Percentiles rank a stretch among this genome's conserved stretches.
Evolutionary conservation across 306 rosid species (phyloP).

Genomic region (Albizia julibrissin): DNA sequence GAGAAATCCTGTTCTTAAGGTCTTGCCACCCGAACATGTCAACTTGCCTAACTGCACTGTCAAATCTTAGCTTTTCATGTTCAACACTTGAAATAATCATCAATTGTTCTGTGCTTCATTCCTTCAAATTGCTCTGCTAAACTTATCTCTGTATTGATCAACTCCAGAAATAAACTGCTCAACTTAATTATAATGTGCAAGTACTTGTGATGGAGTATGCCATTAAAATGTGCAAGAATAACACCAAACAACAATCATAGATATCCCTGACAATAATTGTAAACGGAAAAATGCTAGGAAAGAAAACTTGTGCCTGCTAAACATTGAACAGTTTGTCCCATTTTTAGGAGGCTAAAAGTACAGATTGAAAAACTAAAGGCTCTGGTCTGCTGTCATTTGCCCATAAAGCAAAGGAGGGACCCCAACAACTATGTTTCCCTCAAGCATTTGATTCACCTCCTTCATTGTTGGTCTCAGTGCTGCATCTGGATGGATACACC

Average conservation of each 20-base stretch:
- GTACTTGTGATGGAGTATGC: too few relatives aligned
- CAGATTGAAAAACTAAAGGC: constrained; percentile 19
- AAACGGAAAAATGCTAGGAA: neutral
- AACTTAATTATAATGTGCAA: too few relatives aligned
- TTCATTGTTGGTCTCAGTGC: constrained; percentile 46
- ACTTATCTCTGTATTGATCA: neutral
- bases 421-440: constrained; percentile 41
- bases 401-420: constrained; percentile 42
- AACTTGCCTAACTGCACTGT: neutral
- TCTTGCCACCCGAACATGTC: neutral
- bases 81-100: neutral
- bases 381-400: constrained; percentile 6
- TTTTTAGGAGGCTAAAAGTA: neutral
- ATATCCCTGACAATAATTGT: too few relatives aligned
- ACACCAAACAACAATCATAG: neutral
- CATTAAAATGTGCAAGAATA: too few relatives aligned
- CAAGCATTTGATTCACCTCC: constrained; percentile 44
- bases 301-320: neutral
- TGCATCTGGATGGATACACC: constrained; percentile 43
- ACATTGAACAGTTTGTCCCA: neutral
- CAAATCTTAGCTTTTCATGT: neutral
- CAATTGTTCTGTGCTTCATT: neutral
- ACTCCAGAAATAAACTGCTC: neutral
- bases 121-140: neutral
- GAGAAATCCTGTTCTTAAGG: constrained; percentile 2